A percentile compares a stretch with the other conserved stretches of the same genome.
phyloP scores from a whole-genome alignment of 2,329 filamentous ascomycete species.

The Apiospora koreana region DNA sequence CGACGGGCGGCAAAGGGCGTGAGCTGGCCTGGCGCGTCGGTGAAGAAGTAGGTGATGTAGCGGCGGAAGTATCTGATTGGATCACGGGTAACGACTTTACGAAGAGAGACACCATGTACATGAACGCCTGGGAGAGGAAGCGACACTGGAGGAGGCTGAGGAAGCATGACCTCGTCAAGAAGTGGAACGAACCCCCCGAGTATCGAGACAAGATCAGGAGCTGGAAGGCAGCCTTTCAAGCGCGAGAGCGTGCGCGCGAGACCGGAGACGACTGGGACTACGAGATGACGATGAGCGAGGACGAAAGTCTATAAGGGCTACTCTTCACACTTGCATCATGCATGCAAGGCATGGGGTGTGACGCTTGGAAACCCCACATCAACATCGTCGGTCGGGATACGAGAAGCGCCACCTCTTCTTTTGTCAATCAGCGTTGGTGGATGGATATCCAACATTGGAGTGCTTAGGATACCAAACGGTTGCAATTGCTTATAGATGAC shows the following conservation, averaged over 20 bases:
- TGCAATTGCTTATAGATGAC: constrained; percentile 2
- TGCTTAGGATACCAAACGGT: constrained; percentile 6
- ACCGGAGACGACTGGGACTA: constrained; percentile 40
- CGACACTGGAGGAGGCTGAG: constrained; percentile 51
- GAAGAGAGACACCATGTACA: constrained; percentile 42
- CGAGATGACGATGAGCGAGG: constrained; percentile 30
- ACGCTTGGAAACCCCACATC: background rate
- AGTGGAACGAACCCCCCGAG: constrained; percentile 40
- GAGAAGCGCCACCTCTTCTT: background rate
- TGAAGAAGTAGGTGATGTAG: constrained; percentile 48
- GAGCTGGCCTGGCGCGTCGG: constrained; percentile 34
- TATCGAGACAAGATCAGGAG: constrained; percentile 44
- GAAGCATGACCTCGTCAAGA: constrained; percentile 45
- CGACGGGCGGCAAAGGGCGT: constrained; percentile 53
- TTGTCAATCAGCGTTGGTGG: background rate
- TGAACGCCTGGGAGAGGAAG: constrained; percentile 48
- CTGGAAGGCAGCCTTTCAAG: constrained; percentile 44
- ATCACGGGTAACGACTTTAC: constrained; percentile 46
- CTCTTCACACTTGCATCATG: background rate
- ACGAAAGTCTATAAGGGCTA: background rate
- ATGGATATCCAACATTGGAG: background rate
- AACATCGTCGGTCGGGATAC: background rate
- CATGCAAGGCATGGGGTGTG: background rate
- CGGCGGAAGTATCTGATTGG: constrained; percentile 50
- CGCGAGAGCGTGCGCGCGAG: constrained; percentile 41